Evolutionary conservation across 148 eudicot species (phyloP).

Genomic region (Oxyria digyna): DNA sequence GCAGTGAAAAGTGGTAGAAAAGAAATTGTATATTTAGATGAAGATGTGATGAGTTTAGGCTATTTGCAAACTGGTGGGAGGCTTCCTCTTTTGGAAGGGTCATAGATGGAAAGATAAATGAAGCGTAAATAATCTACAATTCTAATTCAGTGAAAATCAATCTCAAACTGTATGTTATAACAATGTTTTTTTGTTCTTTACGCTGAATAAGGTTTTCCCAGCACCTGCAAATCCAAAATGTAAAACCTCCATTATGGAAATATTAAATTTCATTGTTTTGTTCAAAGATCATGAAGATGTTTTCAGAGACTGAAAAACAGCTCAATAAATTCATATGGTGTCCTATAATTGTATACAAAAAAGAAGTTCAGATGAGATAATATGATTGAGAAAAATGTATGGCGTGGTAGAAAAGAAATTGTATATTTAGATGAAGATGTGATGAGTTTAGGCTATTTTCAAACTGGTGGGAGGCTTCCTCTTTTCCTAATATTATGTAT

Average conservation of each 20-base stretch:
- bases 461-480: not conserved
- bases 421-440: not conserved
- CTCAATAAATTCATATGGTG: not conserved
- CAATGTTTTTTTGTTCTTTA: not conserved
- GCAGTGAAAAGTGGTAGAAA: not conserved
- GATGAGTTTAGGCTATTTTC: not conserved
- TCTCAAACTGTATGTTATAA: not conserved
- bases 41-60: not conserved
- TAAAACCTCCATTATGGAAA: not conserved
- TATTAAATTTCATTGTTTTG: not conserved
- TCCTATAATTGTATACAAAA: not conserved
- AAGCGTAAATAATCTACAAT: not conserved
- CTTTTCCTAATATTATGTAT: not conserved
- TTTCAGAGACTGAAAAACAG: not conserved
- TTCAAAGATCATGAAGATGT: not conserved
- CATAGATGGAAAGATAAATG: not conserved
- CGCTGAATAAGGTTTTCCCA: not conserved
- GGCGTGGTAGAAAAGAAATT: not conserved
- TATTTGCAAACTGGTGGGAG: not conserved
- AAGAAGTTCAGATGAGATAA: not conserved
- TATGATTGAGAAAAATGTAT: not conserved
- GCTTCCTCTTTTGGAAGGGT: not conserved
- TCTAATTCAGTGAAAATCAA: conserved; percentile 1
- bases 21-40: not conserved
- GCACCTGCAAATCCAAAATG: not conserved